Conservation (phyloP, 495 filamentous ascomycete genomes). For the Penicillium macrosclerotiorum region DNA sequence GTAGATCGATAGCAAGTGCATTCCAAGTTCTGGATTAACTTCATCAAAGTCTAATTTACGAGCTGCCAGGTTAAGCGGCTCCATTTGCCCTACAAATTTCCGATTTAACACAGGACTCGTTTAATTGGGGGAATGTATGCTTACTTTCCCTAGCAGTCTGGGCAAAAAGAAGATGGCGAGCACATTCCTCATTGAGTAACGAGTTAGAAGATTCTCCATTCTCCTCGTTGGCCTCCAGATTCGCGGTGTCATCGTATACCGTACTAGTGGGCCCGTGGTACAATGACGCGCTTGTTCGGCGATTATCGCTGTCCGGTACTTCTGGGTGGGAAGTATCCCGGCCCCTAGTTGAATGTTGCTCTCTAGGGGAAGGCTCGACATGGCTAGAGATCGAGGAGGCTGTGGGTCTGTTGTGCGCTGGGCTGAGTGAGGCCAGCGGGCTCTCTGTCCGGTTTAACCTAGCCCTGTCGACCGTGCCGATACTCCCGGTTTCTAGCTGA, state of each 20-base stretch:
- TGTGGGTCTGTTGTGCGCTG: background rate
- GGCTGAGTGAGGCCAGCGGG: conserved; percentile 8
- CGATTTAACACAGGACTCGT: background rate
- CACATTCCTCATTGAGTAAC: conserved; percentile 17
- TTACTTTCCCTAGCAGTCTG: conserved; percentile 30
- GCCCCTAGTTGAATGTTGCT: conserved; percentile 3
- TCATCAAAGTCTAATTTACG: conserved; percentile 41
- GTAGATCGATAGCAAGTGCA: conserved; percentile 37
- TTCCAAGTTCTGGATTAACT: conserved; percentile 35
- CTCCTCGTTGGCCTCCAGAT: conserved; percentile 7
- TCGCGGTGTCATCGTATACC: conserved; percentile 27
- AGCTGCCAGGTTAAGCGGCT: conserved; percentile 25
- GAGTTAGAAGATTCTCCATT: background rate
- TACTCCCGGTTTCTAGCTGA: background rate
- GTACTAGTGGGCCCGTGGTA: conserved; percentile 35
- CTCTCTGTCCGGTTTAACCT: conserved; percentile 4
- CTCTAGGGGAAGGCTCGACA: conserved; percentile 9
- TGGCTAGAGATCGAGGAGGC: conserved; percentile 1
- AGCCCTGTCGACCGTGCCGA: background rate
- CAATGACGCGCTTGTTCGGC: conserved; percentile 16
- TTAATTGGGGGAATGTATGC: background rate
- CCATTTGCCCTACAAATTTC: conserved; percentile 23
- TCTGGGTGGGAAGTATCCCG: conserved; percentile 22
- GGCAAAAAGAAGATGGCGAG: conserved; percentile 23
- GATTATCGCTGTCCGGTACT: conserved; percentile 17